Base-by-base conservation (phyloP, 257 asterid genomes). In the Gentiana macrophylla region DNA sequence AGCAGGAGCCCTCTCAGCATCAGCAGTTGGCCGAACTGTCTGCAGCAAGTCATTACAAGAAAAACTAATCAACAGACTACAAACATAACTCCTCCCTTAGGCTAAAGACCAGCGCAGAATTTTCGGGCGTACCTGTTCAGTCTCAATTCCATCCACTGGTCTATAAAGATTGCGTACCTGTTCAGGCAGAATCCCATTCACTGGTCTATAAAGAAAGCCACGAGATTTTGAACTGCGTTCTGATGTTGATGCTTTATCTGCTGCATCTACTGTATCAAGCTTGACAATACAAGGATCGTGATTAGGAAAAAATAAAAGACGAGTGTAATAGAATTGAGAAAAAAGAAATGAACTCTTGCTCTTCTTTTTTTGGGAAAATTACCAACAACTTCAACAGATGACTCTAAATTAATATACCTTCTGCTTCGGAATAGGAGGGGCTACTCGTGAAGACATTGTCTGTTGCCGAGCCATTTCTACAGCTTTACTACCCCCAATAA, bases 401-500 rank as follows among this genome's bases (percentile, higher is more conserved):
- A 55, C 9, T 35, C 24, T 47, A 12, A 6, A 12, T n/a, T 36
- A 59, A 62, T 33, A 46, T 65, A 86, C 97, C 88, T 80, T 86
- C 68, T 74, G 83, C 70, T 74, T 78, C 6, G 80, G 66, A 67
- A 66, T 32, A 45, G 94, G 64, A 11, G 75, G 69, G 49, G 79
- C 49, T 59, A 68, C 55, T 70, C 74, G 73, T 49, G 89, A 67
- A 37, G 89, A 76, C 77, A 77, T 84, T 63, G 67, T 52, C 72
- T 77, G 90, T 51, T 83, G 88, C 43, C 59, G 41, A 41, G 95
- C 97, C 59, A 60, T 68, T 79, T 86, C 97, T 43, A 86, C 65
- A 61, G 97, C 97, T 79, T 79, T 86, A 72, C 80, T 80, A 57
- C 97, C 97, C 55, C 97, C 95, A 70, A 90, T 55, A 64, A 90